These are phyloP conservation scores for Ophiosphaerella narmari DNA, from an alignment of 2,329 filamentous ascomycete genomes.

Conservation along the genomic window DNA sequence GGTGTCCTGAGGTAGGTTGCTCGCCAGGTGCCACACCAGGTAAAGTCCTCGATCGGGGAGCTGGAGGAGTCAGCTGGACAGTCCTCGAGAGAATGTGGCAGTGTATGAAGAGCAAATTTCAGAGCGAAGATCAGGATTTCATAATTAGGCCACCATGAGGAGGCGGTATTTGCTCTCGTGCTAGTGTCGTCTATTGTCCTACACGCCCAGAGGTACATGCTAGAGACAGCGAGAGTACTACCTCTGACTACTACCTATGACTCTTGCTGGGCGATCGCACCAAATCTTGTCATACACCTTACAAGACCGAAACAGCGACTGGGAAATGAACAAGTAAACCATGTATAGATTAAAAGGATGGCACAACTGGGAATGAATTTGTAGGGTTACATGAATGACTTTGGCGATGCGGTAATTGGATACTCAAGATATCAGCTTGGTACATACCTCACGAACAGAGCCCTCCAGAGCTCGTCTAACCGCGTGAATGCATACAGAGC, in stretches of 20 bases:
- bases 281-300: no score
- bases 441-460: slow-evolving; percentile 81
- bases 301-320: no score
- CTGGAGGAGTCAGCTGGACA: slow-evolving; percentile 30
- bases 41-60: slow-evolving; percentile 53
- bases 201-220: not conserved
- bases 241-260: not conserved
- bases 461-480: slow-evolving; percentile 87
- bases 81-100: not conserved
- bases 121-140: no score
- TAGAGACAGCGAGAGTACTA: not conserved
- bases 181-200: not conserved
- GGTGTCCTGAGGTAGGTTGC: slow-evolving; percentile 71
- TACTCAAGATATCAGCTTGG: not conserved
- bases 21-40: slow-evolving; percentile 85
- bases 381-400: not conserved
- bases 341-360: no score
- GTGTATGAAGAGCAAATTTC: no score
- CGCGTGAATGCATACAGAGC: slow-evolving; percentile 84
- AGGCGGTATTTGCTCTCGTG: not conserved
- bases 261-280: no score
- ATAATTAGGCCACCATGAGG: not conserved
- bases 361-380: not conserved
- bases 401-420: slow-evolving; percentile 7
- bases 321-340: no score